Percentiles rank a stretch among this genome's conserved stretches.
Conservation (phyloP, 2,329 filamentous ascomycete species). For the Aspergillus sp. region DNA sequence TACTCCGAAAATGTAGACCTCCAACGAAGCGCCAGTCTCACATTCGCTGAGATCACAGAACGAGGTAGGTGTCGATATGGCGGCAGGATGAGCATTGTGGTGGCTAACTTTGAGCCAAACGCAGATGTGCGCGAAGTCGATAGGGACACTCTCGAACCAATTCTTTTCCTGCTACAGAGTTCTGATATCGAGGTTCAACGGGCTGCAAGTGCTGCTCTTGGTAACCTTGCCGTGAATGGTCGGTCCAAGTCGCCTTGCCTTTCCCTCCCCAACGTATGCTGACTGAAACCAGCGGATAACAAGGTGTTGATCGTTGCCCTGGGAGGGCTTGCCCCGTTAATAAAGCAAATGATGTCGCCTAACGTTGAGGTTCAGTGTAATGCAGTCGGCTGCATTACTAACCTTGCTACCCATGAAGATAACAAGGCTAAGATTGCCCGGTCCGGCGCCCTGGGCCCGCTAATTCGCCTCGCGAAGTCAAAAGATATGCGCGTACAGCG, state of each 20-base stretch:
- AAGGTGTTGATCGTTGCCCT: slow-evolving; percentile 95
- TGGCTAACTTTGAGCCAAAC: neutral
- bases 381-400: slow-evolving; percentile 97
- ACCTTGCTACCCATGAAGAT: slow-evolving; percentile 95
- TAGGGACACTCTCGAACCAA: slow-evolving; percentile 90
- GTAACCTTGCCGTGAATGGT: slow-evolving; percentile 98
- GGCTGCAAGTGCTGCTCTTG: slow-evolving; percentile 91
- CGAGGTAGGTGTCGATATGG: slow-evolving; percentile 63
- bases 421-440: slow-evolving; percentile 99
- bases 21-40: slow-evolving; percentile 94
- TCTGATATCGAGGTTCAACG: slow-evolving; percentile 95
- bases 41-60: slow-evolving; percentile 98
- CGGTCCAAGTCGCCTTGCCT: slow-evolving; percentile 19
- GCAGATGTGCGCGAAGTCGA: slow-evolving; percentile 95
- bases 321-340: slow-evolving; percentile 84
- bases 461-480: slow-evolving; percentile 91
- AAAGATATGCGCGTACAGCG: slow-evolving; percentile 98
- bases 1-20: slow-evolving; percentile 99
- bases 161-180: slow-evolving; percentile 91
- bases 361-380: slow-evolving; percentile 99
- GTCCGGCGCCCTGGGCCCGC: slow-evolving; percentile 84
- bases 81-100: neutral
- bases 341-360: slow-evolving; percentile 95
- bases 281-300: slow-evolving; percentile 76
- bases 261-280: slow-evolving; percentile 34